Evolutionary conservation across 257 asterid species (phyloP), one percentile per base, ranked within the genome.

Genomic region (Orobanche coerulescens): DNA sequence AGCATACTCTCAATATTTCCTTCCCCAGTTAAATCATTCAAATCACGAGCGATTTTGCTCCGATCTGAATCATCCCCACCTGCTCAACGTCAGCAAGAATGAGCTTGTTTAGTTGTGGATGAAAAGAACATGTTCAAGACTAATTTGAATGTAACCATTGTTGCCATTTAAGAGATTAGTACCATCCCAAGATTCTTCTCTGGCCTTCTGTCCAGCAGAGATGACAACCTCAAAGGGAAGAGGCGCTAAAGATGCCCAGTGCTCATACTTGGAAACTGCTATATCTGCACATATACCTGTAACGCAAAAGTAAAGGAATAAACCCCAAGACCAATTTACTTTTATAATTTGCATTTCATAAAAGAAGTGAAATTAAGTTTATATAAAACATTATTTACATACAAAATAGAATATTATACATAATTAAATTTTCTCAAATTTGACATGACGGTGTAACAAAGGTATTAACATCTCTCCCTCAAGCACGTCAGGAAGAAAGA

Each of bases 1-100:
- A 93, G 96, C 99, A 89, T 93, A 71, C 85, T 93, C 81, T 93
- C 99, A 50, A 93, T 89, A 78, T 87, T 93, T 79, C 99, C 99
- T 77, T 93, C 99, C 76, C 99, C 99, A 13, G 92, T 69, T 64
- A 93, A 65, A 79, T 93, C 97, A 70, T 77, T 93, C 77, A 90
- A 78, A 78, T 84, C 89, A 42, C 90, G 86, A 66, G 76, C 76
- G 64, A 70, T 52, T 59, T 78, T 78, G 69, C 77, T 76, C 59
- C 61, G 76, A 46, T 73, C 75, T 61, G 74, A 69, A 68, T 78
- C 80, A 73, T 73, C 82, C 63, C 84, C 80, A 69, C 75, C 87
- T 78, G 80, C 73, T 58, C 61, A 68, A 65, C 65, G 71, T 30
- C 65, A 67, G 65, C 65, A 60, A 62, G 63, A 71, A 62, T 15